Evolutionary conservation across 1,284 basidiomycete species (phyloP).

Genomic region (Exobasidium cylindrosporum): DNA sequence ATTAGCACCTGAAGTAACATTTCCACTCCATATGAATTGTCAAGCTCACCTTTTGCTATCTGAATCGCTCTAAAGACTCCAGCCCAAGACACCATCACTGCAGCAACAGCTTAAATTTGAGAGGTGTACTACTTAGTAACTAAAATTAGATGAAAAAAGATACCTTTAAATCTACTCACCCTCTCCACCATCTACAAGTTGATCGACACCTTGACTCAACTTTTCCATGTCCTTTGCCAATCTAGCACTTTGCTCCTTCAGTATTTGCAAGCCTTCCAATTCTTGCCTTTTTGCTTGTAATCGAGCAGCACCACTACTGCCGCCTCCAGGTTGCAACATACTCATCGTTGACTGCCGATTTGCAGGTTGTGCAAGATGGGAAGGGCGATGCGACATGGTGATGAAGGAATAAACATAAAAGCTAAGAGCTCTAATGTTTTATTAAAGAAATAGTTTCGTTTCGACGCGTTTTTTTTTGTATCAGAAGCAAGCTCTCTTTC

Average conservation of each 20-base stretch:
- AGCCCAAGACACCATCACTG: conserved; percentile 48
- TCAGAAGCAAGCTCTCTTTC: too few relatives aligned
- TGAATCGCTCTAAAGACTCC: conserved; percentile 53
- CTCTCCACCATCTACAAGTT: conserved; percentile 44
- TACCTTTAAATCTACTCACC: conserved; percentile 38
- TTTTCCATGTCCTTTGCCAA: conserved; percentile 45
- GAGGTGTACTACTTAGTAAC: neutral
- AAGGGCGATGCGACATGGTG: neutral
- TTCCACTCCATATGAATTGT: too few relatives aligned
- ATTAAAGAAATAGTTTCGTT: too few relatives aligned
- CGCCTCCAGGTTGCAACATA: neutral
- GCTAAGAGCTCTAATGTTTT: too few relatives aligned
- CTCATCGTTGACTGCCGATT: neutral
- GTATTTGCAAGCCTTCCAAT: conserved; percentile 39
- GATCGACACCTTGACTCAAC: conserved; percentile 42
- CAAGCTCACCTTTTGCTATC: conserved; percentile 27
- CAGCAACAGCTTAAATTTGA: conserved; percentile 36
- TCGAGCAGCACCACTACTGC: conserved; percentile 18
- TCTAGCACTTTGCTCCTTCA: conserved; percentile 45
- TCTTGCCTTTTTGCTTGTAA: conserved; percentile 47
- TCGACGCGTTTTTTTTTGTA: too few relatives aligned
- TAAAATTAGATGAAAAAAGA: too few relatives aligned
- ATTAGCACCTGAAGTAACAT: too few relatives aligned
- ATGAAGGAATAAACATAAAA: too few relatives aligned
- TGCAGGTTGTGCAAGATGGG: neutral